These are phyloP conservation scores for Neurospora africana DNA, from an alignment of 495 filamentous ascomycete genomes.

Conservation along the genomic window DNA sequence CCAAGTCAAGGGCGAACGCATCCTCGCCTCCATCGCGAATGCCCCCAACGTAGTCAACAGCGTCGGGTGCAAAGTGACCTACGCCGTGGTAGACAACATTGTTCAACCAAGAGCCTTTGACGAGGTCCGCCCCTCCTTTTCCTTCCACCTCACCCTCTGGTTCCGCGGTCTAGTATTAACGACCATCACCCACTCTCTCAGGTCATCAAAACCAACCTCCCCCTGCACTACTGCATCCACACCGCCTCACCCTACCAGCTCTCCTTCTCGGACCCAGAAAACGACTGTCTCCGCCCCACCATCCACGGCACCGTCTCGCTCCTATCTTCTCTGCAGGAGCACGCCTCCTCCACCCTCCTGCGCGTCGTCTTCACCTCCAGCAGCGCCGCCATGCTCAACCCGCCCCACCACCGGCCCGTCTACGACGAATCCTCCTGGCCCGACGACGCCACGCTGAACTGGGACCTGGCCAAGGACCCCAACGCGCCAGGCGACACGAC, in stretches of 20 bases:
- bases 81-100: conserved; percentile 27
- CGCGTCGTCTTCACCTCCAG: conserved; percentile 38
- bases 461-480: conserved; percentile 22
- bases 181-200: no score
- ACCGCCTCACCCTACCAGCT: conserved; percentile 35
- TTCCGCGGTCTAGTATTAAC: neutral
- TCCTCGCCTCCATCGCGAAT: conserved; percentile 20
- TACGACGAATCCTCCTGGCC: conserved; percentile 33
- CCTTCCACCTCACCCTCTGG: neutral
- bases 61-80: conserved; percentile 12
- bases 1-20: conserved; percentile 25
- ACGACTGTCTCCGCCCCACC: conserved; percentile 33
- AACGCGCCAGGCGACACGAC: conserved; percentile 6
- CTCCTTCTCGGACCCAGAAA: conserved; percentile 23
- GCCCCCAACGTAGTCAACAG: neutral
- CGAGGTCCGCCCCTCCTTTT: conserved; percentile 10
- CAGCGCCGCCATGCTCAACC: conserved; percentile 30
- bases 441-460: conserved; percentile 16
- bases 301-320: conserved; percentile 34
- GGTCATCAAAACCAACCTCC: conserved; percentile 17
- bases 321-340: conserved; percentile 23
- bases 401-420: conserved; percentile 23
- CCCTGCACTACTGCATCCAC: conserved; percentile 33
- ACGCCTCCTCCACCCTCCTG: conserved; percentile 23
- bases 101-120: conserved; percentile 25